phyloP scores from a whole-genome alignment of 352 stramenopile species.

The Globisporangium lucens region DNA sequence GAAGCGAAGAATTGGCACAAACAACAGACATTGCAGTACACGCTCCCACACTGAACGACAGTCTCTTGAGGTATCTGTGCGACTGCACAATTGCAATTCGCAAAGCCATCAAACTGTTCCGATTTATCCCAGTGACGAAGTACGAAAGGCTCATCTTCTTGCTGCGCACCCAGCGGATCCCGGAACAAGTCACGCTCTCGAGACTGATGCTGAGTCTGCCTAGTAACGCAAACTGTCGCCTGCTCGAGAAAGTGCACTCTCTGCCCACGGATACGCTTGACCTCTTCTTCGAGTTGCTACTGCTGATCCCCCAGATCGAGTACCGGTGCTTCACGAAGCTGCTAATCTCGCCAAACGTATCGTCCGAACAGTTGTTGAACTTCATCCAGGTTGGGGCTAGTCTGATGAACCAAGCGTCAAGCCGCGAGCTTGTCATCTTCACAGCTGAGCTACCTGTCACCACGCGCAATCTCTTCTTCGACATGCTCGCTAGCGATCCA shows the following conservation, averaged over 20 bases:
- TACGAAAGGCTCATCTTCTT: conserved; percentile 44
- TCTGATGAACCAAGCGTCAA: conserved; percentile 74
- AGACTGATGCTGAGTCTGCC: conserved; percentile 63
- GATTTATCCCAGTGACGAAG: conserved; percentile 27
- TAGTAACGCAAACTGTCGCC: conserved; percentile 34
- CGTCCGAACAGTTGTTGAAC: conserved; percentile 27
- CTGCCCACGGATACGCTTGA: conserved; percentile 44
- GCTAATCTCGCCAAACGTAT: conserved; percentile 49
- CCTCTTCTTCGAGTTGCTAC: conserved; percentile 59
- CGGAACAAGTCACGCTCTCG: conserved; percentile 53
- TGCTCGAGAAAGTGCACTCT: conserved; percentile 40
- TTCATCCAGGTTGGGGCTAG: conserved; percentile 52
- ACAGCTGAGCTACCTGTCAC: conserved; percentile 37
- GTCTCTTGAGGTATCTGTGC: conserved; percentile 44
- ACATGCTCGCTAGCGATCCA: conserved; percentile 32
- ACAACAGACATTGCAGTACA: not conserved
- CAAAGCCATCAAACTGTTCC: conserved; percentile 50
- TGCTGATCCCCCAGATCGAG: conserved; percentile 62
- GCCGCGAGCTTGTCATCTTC: conserved; percentile 60
- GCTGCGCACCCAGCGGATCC: conserved; percentile 47
- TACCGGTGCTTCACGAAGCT: conserved; percentile 54
- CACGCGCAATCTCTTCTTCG: conserved; percentile 47
- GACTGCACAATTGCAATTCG: conserved; percentile 34
- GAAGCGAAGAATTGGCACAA: not conserved
- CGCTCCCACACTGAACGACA: conserved; percentile 17